phyloP scores from a whole-genome alignment of 495 filamentous ascomycete genomes.

The Aspergillus diversus region DNA sequence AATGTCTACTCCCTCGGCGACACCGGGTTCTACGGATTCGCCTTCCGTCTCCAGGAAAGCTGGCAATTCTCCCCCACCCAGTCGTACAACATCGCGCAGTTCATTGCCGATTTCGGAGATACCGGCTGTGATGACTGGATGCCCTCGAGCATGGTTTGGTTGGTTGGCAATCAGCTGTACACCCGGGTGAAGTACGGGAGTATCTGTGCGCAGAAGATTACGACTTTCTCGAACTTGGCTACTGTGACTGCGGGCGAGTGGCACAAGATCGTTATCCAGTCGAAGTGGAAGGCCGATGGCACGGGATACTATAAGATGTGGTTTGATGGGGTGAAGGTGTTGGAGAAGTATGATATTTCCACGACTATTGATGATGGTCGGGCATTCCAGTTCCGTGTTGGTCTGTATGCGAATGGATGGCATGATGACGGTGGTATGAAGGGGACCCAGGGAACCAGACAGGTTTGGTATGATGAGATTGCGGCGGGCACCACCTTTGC shows the following conservation, averaged over 20 bases:
- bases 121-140: constrained; percentile 55
- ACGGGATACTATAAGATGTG: constrained; percentile 55
- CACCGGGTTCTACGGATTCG: constrained; percentile 58
- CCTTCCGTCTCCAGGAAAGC: constrained; percentile 51
- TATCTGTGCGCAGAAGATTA: constrained; percentile 42
- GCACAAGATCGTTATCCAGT: constrained; percentile 55
- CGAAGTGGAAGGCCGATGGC: constrained; percentile 49
- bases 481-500: constrained; percentile 49
- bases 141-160: constrained; percentile 58
- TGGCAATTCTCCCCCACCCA: constrained; percentile 56
- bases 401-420: constrained; percentile 61
- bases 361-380: constrained; percentile 52
- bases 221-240: constrained; percentile 35
- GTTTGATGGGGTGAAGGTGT: constrained; percentile 54
- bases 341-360: constrained; percentile 42
- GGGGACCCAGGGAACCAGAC: constrained; percentile 51
- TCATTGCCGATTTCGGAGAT: constrained; percentile 57
- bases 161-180: constrained; percentile 49
- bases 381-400: constrained; percentile 56
- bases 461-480: constrained; percentile 60
- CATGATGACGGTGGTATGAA: constrained; percentile 47
- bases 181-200: constrained; percentile 52
- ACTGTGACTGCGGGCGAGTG: constrained; percentile 50
- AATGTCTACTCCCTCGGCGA: constrained; percentile 54
- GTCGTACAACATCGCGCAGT: constrained; percentile 57